Evolutionary conservation across 2,329 filamentous ascomycete genomes (phyloP).

Genomic region (Claviceps monticola): DNA sequence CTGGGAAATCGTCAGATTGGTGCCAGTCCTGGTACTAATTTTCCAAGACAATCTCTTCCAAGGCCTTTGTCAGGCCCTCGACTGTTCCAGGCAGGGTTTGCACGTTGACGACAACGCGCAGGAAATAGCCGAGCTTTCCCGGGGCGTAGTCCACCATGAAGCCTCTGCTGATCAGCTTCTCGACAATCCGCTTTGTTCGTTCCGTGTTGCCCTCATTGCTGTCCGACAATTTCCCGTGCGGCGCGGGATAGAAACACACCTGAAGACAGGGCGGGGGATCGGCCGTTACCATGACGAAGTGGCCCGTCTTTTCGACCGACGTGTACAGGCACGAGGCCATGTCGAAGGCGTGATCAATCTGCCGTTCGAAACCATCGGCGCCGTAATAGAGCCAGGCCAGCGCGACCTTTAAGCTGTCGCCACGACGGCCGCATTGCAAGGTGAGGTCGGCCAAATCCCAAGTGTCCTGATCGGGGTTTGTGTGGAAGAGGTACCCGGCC

Average conservation of each 20-base stretch:
- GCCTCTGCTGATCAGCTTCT: slow-evolving; percentile 32
- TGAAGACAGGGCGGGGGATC: slow-evolving; percentile 80
- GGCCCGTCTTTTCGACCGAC: slow-evolving; percentile 36
- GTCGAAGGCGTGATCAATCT: slow-evolving; percentile 60
- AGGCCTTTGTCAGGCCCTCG: slow-evolving; percentile 37
- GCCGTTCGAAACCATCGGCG: slow-evolving; percentile 51
- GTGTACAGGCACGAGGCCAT: slow-evolving; percentile 55
- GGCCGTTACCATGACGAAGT: slow-evolving; percentile 59
- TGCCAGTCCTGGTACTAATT: background rate
- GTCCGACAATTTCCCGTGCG: slow-evolving; percentile 31
- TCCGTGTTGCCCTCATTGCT: slow-evolving; percentile 32
- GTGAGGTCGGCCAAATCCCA: slow-evolving; percentile 91
- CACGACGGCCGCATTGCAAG: slow-evolving; percentile 79
- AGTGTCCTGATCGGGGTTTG: slow-evolving; percentile 40
- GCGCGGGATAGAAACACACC: slow-evolving; percentile 84
- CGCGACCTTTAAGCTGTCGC: slow-evolving; percentile 76
- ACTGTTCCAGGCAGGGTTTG: slow-evolving; percentile 39
- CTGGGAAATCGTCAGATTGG: too few relatives aligned
- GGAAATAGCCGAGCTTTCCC: slow-evolving; percentile 39
- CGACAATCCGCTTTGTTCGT: slow-evolving; percentile 34
- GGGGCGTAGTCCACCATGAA: slow-evolving; percentile 52
- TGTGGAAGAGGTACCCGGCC: slow-evolving; percentile 76
- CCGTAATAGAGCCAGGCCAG: slow-evolving; percentile 87
- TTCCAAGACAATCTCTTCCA: slow-evolving; percentile 32
- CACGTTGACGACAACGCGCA: slow-evolving; percentile 45